Evolutionary conservation across 2,329 filamentous ascomycete genomes (phyloP), one percentile per base, ranked within the genome.

Genomic region (Penicillium digitatum): DNA sequence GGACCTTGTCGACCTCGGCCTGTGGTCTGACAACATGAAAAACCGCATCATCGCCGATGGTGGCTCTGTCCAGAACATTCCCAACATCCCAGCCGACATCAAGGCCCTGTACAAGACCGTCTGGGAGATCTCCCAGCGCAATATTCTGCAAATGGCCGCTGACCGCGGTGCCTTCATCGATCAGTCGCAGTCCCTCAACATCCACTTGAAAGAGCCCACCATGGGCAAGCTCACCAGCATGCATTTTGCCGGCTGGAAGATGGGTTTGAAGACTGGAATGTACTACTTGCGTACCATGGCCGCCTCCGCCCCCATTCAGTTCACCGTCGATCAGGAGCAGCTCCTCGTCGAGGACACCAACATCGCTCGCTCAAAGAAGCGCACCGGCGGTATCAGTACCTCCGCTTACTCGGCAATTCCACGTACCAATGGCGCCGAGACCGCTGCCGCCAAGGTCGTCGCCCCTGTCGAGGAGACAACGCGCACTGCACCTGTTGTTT

Each of bases 221-320:
- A 97, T 99, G 93, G 94, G 94, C 78, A 99, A 99, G 84, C 96
- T 99, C 75, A 99, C 94, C 57, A 94, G 88, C 75, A 99, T 99
- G 94, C 94, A 99, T 81, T 99, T 99, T 72, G 85, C 94, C 46
- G 94, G 94, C 67, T 99, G 94, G 94, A 99, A 97, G 83, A 87
- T 97, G 63, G 94, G 94, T 70, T 85, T 99, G 66, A 99, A 99
- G 88, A 99, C 94, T 34, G 94, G 94, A 80, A 97, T 99, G 94
- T 99, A 99, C 86, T 99, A 99, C 78, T 87, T 99, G 66, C 90
- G 94, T 69, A 99, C 94, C 45, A 94, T 95, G 86, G 94, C 94
- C 61, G 94, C 94, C 34, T 92, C 92, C 18, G 91, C 92, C 44
- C 94, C 94, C 51, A 99, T 99, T 64, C 94, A 99, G 77, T 99